A percentile compares a stretch with the other conserved stretches of the same genome.
Conservation (phyloP, 2,329 filamentous ascomycete species). For the Phialophora expanda region DNA sequence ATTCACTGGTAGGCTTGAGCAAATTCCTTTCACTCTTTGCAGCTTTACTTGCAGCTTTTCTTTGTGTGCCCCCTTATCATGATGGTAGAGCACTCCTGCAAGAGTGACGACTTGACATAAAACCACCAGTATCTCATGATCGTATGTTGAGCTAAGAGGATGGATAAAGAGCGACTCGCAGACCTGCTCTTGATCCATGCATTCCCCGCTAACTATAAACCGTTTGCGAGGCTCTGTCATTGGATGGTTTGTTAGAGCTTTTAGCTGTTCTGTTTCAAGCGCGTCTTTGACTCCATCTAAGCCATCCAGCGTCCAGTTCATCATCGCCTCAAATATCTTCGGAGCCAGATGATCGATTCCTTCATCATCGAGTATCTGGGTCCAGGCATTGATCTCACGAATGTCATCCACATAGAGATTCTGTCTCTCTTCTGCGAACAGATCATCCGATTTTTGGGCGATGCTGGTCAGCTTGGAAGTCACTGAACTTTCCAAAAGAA, state of each 20-base stretch:
- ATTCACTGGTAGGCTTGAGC: constrained; percentile 30
- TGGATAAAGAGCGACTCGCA: constrained; percentile 9
- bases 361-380: constrained; percentile 51
- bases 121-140: constrained; percentile 66
- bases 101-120: constrained; percentile 49
- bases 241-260: neutral
- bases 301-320: constrained; percentile 59
- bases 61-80: constrained; percentile 19
- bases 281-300: constrained; percentile 43
- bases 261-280: constrained; percentile 8
- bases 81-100: constrained; percentile 44
- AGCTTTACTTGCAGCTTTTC: constrained; percentile 36
- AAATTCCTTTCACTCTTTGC: constrained; percentile 39
- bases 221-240: neutral
- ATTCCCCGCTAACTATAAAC: neutral
- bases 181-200: constrained; percentile 63
- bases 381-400: constrained; percentile 74
- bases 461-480: constrained; percentile 21
- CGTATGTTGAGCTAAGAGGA: constrained; percentile 71
- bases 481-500: constrained; percentile 24
- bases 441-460: constrained; percentile 56
- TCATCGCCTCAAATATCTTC: constrained; percentile 31
- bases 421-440: constrained; percentile 90
- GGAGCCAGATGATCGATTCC: neutral
- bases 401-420: constrained; percentile 91